Percentiles rank a stretch among this genome's conserved stretches.
These are phyloP conservation scores for Sugiyamaella smithiae DNA, from an alignment of 805 yeast species.

Conservation along the genomic window DNA sequence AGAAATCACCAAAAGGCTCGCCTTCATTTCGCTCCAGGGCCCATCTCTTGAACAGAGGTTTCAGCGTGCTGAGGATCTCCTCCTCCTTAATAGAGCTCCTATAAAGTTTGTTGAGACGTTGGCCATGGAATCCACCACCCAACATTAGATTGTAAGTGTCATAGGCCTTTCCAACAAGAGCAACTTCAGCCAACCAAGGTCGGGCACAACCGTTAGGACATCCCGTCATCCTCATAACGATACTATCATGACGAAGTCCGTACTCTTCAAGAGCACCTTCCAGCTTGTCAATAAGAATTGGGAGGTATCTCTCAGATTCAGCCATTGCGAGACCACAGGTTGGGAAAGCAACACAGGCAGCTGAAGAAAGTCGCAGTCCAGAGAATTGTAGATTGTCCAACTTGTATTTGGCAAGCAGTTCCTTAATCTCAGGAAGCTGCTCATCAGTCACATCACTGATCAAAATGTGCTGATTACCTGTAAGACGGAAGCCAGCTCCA, in stretches of 20 bases:
- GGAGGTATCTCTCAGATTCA: conserved; percentile 90
- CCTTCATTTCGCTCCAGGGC: conserved; percentile 85
- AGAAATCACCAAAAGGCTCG: conserved; percentile 94
- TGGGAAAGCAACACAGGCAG: conserved; percentile 97
- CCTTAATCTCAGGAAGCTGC: conserved; percentile 61
- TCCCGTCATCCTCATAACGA: conserved; percentile 98
- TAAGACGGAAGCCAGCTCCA: conserved; percentile 76
- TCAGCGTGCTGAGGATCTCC: conserved; percentile 72
- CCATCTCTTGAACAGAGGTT: conserved; percentile 92
- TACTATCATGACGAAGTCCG: conserved; percentile 90
- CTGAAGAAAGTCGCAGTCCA: conserved; percentile 82
- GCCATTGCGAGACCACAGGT: conserved; percentile 99
- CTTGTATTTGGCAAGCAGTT: conserved; percentile 64
- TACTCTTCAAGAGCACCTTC: conserved; percentile 87
- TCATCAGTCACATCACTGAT: conserved; percentile 70
- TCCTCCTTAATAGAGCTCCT: conserved; percentile 87
- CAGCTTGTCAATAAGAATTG: conserved; percentile 73
- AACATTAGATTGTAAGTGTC: conserved; percentile 91
- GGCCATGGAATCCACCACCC: conserved; percentile 95
- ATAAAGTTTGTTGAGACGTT: conserved; percentile 86
- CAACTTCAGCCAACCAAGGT: conserved; percentile 97
- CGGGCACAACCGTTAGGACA: conserved; percentile 99
- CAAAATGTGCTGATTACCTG: conserved; percentile 93
- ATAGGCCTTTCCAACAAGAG: conserved; percentile 90
- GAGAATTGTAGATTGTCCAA: conserved; percentile 81